Evolutionary conservation across 768 basidiomycete species (phyloP).

Genomic region (Boletus reticuloceps): DNA sequence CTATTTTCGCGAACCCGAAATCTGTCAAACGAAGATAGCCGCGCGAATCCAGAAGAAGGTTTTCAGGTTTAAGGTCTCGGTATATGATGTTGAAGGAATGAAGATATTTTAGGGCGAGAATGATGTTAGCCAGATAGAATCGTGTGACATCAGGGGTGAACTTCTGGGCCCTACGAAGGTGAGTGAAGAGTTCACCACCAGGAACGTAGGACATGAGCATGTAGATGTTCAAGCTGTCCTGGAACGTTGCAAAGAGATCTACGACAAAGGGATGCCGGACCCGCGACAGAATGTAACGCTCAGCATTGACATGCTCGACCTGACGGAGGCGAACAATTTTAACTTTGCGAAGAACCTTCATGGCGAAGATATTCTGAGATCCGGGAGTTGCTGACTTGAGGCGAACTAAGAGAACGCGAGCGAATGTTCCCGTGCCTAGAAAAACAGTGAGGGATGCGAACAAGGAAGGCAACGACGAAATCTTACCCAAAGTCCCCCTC

Average conservation of each 20-base stretch:
- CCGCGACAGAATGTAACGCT: constrained; percentile 88
- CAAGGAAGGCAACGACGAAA: constrained; percentile 18
- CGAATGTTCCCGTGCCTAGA: constrained; percentile 96
- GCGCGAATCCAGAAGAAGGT: constrained; percentile 89
- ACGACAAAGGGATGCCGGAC: constrained; percentile 96
- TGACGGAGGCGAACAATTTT: constrained; percentile 89
- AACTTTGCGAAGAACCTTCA: constrained; percentile 86
- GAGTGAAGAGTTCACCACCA: constrained; percentile 97
- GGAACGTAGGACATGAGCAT: constrained; percentile 97
- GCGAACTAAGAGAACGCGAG: constrained; percentile 86
- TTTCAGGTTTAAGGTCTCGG: constrained; percentile 98
- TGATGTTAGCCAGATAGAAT: constrained; percentile 95
- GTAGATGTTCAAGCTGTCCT: constrained; percentile 95
- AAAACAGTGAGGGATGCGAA: not conserved
- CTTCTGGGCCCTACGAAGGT: constrained; percentile 87
- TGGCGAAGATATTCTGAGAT: constrained; percentile 60
- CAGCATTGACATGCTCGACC: constrained; percentile 97
- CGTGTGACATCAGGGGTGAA: constrained; percentile 98
- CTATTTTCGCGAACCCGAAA: constrained; percentile 97
- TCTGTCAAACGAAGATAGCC: constrained; percentile 96
- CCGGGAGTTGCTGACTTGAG: constrained; percentile 52
- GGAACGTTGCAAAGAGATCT: constrained; percentile 92
- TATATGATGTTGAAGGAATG: constrained; percentile 98
- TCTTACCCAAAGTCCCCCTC: constrained; percentile 66
- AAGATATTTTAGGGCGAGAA: constrained; percentile 91